Evolutionary conservation across 805 yeast genomes (phyloP).

Genomic region (Wickerhamiella australiensis): DNA sequence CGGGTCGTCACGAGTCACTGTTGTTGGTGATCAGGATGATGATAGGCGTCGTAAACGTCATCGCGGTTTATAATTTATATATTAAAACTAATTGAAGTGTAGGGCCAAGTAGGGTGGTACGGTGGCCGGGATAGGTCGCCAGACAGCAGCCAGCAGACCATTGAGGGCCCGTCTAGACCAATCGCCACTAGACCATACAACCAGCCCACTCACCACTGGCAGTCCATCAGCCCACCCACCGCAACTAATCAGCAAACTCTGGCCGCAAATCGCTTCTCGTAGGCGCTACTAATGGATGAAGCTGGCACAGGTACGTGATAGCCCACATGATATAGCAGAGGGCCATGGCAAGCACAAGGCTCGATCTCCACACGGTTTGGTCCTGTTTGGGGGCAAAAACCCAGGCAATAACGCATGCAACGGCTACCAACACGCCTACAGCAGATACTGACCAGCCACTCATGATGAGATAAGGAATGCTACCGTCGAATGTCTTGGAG

Average conservation of each 20-base stretch:
- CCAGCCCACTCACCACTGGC: too few species aligned
- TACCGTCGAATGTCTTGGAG: constrained; percentile 16
- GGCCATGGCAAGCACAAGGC: constrained; percentile 52
- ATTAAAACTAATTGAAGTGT: not conserved
- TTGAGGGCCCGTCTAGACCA: too few species aligned
- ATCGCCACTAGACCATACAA: too few species aligned
- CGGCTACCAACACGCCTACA: constrained; percentile 47
- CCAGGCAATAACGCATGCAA: constrained; percentile 63
- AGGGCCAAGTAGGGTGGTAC: too few species aligned
- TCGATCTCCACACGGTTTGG: constrained; percentile 53
- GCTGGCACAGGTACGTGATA: constrained; percentile 70
- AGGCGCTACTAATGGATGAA: constrained; percentile 86
- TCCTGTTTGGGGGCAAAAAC: constrained; percentile 72
- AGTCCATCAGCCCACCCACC: too few species aligned
- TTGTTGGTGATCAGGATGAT: not conserved
- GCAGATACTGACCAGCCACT: constrained; percentile 58
- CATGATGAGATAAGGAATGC: constrained; percentile 23
- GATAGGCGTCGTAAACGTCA: not conserved
- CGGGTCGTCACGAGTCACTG: not conserved
- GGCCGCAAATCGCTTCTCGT: constrained; percentile 84
- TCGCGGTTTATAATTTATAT: not conserved
- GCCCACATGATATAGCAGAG: constrained; percentile 90
- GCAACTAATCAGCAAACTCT: constrained; percentile 31
- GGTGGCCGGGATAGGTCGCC: too few species aligned
- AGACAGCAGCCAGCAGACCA: too few species aligned